phyloP scores from a whole-genome alignment of 768 basidiomycete genomes.

The Pleurotus cornucopiae region DNA sequence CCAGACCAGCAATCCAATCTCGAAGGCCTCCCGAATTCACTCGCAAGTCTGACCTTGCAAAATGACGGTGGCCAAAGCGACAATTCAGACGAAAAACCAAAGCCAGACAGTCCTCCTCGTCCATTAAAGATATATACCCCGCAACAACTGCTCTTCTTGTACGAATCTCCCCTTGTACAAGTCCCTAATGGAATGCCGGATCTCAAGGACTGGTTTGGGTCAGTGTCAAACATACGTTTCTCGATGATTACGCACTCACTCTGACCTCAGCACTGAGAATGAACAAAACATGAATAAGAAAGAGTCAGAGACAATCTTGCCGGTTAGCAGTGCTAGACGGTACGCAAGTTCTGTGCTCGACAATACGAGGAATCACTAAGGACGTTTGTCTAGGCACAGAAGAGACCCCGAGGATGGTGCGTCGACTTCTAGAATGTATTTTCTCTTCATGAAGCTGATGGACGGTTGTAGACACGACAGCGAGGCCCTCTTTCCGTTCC shows the following conservation, averaged over 20 bases:
- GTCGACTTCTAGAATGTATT: conserved; percentile 7
- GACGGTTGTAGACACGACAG: conserved; percentile 36
- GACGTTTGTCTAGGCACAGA: conserved; percentile 51
- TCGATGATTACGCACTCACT: conserved; percentile 22
- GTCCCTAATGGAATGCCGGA: conserved; percentile 74
- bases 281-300: conserved; percentile 65
- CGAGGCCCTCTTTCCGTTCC: conserved; percentile 68
- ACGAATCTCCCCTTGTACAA: conserved; percentile 72
- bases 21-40: conserved; percentile 10
- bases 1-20: conserved; percentile 1
- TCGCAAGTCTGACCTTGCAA: conserved; percentile 25
- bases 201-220: conserved; percentile 90
- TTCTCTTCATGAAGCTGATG: not conserved
- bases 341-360: conserved; percentile 23
- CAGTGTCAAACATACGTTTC: conserved; percentile 23
- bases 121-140: conserved; percentile 68
- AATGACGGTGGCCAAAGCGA: conserved; percentile 21
- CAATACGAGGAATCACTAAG: not conserved
- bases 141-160: conserved; percentile 60
- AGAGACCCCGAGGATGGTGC: conserved; percentile 71
- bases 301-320: conserved; percentile 54
- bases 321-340: conserved; percentile 56
- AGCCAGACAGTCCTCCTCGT: conserved; percentile 25
- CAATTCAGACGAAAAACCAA: conserved; percentile 23
- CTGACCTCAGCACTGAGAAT: conserved; percentile 44